phyloP scores from a whole-genome alignment of 2,329 filamentous ascomycete genomes.

The Alternaria metachromatica region DNA sequence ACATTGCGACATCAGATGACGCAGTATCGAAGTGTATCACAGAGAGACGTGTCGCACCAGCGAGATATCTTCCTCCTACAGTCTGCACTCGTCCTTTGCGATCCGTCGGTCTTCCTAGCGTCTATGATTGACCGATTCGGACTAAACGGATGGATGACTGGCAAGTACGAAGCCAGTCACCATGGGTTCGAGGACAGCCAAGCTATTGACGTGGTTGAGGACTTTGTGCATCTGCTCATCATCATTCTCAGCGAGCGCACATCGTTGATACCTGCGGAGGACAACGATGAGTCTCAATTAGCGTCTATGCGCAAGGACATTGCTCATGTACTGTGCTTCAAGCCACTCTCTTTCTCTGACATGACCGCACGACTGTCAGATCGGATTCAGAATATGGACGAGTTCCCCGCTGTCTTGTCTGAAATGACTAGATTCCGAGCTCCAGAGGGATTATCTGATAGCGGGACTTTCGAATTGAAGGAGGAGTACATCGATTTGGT shows the following conservation, averaged over 20 bases:
- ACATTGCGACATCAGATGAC: slow-evolving; percentile 94
- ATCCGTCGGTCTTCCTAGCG: slow-evolving; percentile 81
- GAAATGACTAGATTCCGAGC: slow-evolving; percentile 89
- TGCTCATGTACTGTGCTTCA: slow-evolving; percentile 93
- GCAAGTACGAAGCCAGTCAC: slow-evolving; percentile 70
- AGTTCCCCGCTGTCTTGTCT: slow-evolving; percentile 82
- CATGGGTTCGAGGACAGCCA: slow-evolving; percentile 84
- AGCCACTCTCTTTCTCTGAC: slow-evolving; percentile 92
- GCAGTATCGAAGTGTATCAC: slow-evolving; percentile 87
- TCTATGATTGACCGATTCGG: slow-evolving; percentile 92
- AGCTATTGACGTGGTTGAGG: slow-evolving; percentile 90
- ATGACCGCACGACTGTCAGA: slow-evolving; percentile 86
- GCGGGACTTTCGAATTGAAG: slow-evolving; percentile 92
- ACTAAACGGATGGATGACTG: slow-evolving; percentile 85
- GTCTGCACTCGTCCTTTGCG: slow-evolving; percentile 84
- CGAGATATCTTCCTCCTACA: slow-evolving; percentile 94
- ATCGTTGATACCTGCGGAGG: slow-evolving; percentile 72
- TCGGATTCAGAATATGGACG: slow-evolving; percentile 85
- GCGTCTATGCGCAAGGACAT: slow-evolving; percentile 85
- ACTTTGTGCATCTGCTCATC: slow-evolving; percentile 93
- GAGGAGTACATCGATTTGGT: slow-evolving; percentile 84
- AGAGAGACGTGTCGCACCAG: slow-evolving; percentile 91
- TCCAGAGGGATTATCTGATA: slow-evolving; percentile 89
- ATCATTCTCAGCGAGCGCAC: slow-evolving; percentile 88
- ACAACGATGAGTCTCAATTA: slow-evolving; percentile 69